phyloP scores from a whole-genome alignment of 176 grass and related monocot species.

The Tuctoria greenei region DNA sequence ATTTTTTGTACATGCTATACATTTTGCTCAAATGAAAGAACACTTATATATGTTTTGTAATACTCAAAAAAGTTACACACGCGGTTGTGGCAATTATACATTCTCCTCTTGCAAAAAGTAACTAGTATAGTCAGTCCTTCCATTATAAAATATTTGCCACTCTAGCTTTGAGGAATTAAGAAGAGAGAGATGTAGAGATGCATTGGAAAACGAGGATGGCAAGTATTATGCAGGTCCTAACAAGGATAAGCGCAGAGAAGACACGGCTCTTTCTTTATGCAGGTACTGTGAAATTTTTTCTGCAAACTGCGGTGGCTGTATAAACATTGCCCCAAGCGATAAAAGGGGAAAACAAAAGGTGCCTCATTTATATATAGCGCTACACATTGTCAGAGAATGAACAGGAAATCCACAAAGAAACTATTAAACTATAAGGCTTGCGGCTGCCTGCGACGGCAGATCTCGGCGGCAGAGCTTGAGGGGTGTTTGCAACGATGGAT shows the following conservation, averaged over 20 bases:
- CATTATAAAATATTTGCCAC: no score
- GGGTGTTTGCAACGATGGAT: no score
- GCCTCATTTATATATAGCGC: neutral
- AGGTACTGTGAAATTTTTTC: neutral
- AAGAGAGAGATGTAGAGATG: no score
- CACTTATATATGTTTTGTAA: no score
- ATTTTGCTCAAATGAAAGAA: no score
- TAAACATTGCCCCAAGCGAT: neutral
- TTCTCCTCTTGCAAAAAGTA: neutral
- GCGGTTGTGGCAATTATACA: neutral
- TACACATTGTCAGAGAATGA: conserved; percentile 8
- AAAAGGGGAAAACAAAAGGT: neutral
- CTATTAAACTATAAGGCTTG: neutral
- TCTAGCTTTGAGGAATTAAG: no score
- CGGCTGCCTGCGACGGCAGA: no score
- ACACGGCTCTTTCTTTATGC: neutral
- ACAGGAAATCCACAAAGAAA: conserved; percentile 14
- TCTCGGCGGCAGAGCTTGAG: no score
- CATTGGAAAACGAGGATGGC: no score
- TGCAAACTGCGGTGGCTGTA: neutral
- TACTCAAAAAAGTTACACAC: no score
- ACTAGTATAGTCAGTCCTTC: neutral
- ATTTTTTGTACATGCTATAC: conserved; percentile 46
- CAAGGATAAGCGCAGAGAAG: neutral
- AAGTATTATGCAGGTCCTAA: no score